These are phyloP conservation scores for Sclerotinia spermophila DNA, from an alignment of 2,329 filamentous ascomycete genomes.

Conservation along the genomic window DNA sequence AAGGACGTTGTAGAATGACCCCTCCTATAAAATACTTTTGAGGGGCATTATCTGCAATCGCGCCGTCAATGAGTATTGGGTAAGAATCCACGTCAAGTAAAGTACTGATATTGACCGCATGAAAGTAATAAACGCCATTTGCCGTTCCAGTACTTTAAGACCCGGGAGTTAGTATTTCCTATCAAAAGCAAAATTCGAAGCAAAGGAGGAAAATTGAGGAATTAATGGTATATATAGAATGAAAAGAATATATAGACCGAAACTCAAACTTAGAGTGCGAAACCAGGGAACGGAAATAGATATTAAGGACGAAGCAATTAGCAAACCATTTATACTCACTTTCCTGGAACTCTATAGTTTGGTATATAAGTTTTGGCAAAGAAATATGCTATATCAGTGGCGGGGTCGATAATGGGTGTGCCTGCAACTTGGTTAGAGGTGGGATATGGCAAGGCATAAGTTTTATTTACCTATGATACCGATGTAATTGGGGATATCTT, in stretches of 20 bases:
- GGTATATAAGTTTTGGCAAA: conserved; percentile 27
- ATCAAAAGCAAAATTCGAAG: background rate
- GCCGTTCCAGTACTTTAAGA: conserved; percentile 13
- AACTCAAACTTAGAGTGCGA: background rate
- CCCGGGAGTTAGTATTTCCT: background rate
- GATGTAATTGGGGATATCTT: conserved; percentile 24
- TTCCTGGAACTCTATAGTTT: conserved; percentile 10
- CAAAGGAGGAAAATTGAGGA: background rate
- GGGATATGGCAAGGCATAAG: background rate
- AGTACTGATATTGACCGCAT: conserved; percentile 23
- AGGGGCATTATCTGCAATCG: conserved; percentile 21
- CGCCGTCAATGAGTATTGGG: conserved; percentile 23
- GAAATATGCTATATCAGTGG: conserved; percentile 27
- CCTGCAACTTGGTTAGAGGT: background rate
- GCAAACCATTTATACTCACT: background rate
- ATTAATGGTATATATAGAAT: background rate
- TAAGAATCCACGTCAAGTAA: conserved; percentile 19
- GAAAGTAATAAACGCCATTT: conserved; percentile 25
- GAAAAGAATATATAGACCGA: background rate
- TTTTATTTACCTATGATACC: conserved; percentile 22
- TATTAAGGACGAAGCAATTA: background rate
- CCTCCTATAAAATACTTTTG: conserved; percentile 24
- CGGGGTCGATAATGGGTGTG: conserved; percentile 27
- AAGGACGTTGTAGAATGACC: conserved; percentile 23
- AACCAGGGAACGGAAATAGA: background rate